These are phyloP conservation scores for Yamadazyma triangularis DNA, from an alignment of 1,139 yeast genomes.

Conservation along the genomic window DNA sequence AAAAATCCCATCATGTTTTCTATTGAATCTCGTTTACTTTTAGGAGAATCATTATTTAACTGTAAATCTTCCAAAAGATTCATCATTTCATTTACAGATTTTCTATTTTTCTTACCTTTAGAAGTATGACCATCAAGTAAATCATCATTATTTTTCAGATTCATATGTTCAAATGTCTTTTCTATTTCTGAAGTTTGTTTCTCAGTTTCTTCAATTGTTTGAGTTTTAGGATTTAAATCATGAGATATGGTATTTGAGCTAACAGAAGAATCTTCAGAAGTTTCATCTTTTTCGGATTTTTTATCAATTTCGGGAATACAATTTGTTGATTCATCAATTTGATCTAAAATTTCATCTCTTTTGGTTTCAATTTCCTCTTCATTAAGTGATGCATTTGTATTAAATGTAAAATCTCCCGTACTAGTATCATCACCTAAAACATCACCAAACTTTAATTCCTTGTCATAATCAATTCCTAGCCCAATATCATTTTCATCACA, in stretches of 20 bases:
- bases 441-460: conserved; percentile 1
- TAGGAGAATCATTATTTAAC: conserved; percentile 8
- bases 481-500: not conserved
- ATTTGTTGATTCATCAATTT: not conserved
- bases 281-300: not conserved
- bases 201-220: not conserved
- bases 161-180: not conserved
- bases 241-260: not conserved
- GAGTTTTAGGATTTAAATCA: not conserved
- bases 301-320: not conserved
- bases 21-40: conserved; percentile 12
- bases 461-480: not conserved
- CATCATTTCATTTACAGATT: conserved; percentile 25
- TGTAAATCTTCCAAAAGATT: conserved; percentile 16
- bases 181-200: not conserved
- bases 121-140: not conserved
- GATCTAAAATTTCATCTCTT: not conserved
- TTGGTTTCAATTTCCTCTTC: not conserved
- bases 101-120: conserved; percentile 13
- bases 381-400: no score
- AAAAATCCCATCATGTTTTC: conserved; percentile 16
- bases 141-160: not conserved
- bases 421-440: conserved; percentile 2
- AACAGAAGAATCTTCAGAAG: not conserved
- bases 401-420: not conserved